A percentile compares a stretch with the other conserved stretches of the same genome.
Evolutionary conservation across 108 stramenopile genomes (phyloP).

Genomic region (Cyclostephanos invisitatus): DNA sequence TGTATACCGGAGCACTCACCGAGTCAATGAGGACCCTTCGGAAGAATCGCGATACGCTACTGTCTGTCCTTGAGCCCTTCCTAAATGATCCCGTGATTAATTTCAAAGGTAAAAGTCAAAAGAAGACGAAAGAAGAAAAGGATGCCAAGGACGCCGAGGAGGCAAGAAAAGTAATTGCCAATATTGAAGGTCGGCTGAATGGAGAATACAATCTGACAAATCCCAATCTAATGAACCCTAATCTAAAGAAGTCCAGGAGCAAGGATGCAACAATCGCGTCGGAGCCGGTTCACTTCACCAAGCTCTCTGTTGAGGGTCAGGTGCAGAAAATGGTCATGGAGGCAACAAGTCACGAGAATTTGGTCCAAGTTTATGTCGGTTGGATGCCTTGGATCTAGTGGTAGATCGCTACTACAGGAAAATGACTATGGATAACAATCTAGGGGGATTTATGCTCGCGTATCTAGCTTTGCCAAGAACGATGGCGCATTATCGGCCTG

Average conservation of each 20-base stretch:
- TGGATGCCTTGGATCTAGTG: conserved; percentile 90
- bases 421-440: not conserved
- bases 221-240: conserved; percentile 86
- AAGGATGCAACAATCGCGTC: conserved; percentile 53
- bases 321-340: conserved; percentile 87
- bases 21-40: conserved; percentile 87
- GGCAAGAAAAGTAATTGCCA: conserved; percentile 54
- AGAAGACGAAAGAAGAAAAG: conserved; percentile 40
- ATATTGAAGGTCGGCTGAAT: conserved; percentile 79
- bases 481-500: too few relatives aligned
- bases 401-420: not conserved
- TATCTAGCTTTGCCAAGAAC: too few relatives aligned
- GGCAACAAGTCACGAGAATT: conserved; percentile 82
- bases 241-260: conserved; percentile 61
- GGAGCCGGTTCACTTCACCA: conserved; percentile 67
- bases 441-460: too few relatives aligned
- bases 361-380: conserved; percentile 86
- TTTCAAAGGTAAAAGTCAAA: conserved; percentile 67
- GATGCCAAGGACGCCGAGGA: conserved; percentile 10
- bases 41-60: conserved; percentile 88
- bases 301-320: conserved; percentile 89
- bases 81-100: conserved; percentile 92
- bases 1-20: conserved; percentile 80
- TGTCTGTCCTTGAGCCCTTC: conserved; percentile 98
- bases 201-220: conserved; percentile 89